Conservation (phyloP, 495 filamentous ascomycete species). For the Saxophila tyrrhenica region DNA sequence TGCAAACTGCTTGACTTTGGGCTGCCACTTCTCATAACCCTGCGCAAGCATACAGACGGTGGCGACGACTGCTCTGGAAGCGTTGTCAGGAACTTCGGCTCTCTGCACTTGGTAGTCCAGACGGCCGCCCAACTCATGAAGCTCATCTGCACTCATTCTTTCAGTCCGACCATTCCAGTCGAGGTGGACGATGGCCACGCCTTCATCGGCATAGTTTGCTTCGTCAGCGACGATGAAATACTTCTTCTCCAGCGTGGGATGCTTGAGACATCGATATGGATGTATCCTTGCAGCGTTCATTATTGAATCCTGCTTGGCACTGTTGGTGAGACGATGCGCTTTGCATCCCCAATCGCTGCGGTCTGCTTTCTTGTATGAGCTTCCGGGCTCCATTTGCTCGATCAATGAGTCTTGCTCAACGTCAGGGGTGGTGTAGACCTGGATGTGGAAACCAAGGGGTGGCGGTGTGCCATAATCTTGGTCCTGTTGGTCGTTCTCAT, state of each 20-base stretch:
- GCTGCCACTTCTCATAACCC: neutral
- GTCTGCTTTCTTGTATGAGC: neutral
- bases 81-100: neutral
- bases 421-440: neutral
- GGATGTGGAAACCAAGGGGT: neutral
- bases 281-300: neutral
- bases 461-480: neutral
- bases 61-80: neutral
- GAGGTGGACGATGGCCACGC: neutral
- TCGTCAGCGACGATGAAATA: neutral
- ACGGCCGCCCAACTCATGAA: neutral
- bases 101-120: neutral
- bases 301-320: neutral
- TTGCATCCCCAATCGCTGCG: neutral
- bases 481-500: neutral
- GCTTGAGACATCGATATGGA: neutral
- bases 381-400: neutral
- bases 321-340: neutral
- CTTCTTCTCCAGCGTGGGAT: neutral
- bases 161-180: neutral
- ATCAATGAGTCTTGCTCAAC: neutral
- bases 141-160: neutral
- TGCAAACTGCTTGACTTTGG: conserved; percentile 1
- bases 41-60: neutral
- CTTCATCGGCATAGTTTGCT: neutral